Percentiles rank a stretch among this genome's conserved stretches.
phyloP scores from a whole-genome alignment of 495 filamentous ascomycete genomes.

The Filosporella fistucella region DNA sequence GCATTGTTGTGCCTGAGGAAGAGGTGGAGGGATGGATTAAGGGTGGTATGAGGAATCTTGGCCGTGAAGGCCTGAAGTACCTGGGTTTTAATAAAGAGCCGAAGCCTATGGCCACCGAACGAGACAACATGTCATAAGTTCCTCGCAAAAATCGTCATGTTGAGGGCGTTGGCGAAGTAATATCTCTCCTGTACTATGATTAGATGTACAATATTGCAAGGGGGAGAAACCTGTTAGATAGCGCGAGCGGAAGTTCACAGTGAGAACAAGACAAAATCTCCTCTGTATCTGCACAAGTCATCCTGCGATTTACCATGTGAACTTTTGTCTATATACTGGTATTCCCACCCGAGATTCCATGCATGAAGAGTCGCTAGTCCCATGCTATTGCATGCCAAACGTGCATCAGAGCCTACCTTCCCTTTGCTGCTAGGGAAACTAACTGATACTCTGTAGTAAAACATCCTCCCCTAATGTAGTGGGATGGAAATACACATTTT shows the following conservation, averaged over 20 bases:
- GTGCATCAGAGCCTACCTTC: too few relatives aligned
- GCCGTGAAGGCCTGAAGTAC: conserved; percentile 9
- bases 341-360: too few relatives aligned
- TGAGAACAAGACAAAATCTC: conserved; percentile 12
- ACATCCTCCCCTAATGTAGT: neutral
- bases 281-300: conserved; percentile 10
- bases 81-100: conserved; percentile 14
- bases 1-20: conserved; percentile 58
- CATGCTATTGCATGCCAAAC: neutral
- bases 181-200: conserved; percentile 12
- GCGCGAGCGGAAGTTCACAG: neutral
- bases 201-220: neutral
- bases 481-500: too few relatives aligned
- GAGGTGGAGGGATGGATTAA: conserved; percentile 63
- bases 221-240: neutral
- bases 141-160: neutral
- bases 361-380: too few relatives aligned
- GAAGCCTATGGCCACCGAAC: neutral
- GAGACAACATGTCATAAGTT: conserved; percentile 16
- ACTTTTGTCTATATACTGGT: conserved; percentile 22
- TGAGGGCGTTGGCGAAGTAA: conserved; percentile 9
- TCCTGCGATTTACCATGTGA: conserved; percentile 9
- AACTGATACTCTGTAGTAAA: too few relatives aligned
- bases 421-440: too few relatives aligned
- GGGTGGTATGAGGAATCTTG: conserved; percentile 29